Evolutionary conservation across 2,329 filamentous ascomycete species (phyloP), one percentile per base, ranked within the genome.

Genomic region (Botryotinia calthae): DNA sequence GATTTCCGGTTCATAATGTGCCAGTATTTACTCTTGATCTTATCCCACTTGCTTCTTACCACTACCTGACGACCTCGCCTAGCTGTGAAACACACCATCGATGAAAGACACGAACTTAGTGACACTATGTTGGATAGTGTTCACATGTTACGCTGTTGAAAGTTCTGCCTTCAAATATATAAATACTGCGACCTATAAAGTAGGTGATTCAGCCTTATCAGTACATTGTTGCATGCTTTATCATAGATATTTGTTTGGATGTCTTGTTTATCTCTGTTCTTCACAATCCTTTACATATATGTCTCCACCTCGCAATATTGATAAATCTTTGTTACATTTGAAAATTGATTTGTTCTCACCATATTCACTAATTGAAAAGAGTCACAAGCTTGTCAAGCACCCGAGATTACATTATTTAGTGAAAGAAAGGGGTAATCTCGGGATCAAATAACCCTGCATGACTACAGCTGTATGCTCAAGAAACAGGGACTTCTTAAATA

Each of bases 91-190:
- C 14, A 54, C 5, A 54, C 3, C 25, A 8, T n/a, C n/a, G 12
- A 2, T n/a, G 48, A 28, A 54, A 54, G 25, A 16, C 48, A 54
- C 12, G 22, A 54, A 25, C 16, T 48, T 5, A 6, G 3, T 5
- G 10, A 0, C 5, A 51, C 25, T 51, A 25, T 16, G 2, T 16
- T n/a, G 48, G 25, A 51, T 6, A 51, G 1, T n/a, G 48, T 16
- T 1, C n/a, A 28, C 16, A 0, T 0, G 0, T 4, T 28, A 28
- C 28, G n/a, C 6, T 54, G 14, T 28, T 54, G 2, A 6, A 1
- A 28, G 51, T 28, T 28, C 14, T 54, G 2, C 1, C n/a, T 28
- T 18, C n/a, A n/a, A 28, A 54, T 28, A 16, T 28, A 16, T 7
- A 51, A n/a, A 28, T 37, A 37, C 25, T 54, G 12, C 16, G n/a